Conservation (phyloP, 352 stramenopile species). For the Pythium utonaiense region DNA sequence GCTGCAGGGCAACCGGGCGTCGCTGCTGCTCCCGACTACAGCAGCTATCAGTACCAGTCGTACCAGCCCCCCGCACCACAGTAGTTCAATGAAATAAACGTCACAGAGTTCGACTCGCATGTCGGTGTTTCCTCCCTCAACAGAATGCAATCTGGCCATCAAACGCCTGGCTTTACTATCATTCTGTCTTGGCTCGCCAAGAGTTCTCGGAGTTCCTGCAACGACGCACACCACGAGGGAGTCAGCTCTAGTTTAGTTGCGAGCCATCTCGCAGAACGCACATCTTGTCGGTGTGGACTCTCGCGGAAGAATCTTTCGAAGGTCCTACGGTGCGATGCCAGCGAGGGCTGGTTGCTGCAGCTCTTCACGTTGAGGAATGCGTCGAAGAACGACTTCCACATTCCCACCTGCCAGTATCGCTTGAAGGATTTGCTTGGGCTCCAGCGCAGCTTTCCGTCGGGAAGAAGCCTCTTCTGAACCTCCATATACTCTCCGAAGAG, state of each 20-base stretch:
- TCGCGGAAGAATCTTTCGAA: conserved; percentile 56
- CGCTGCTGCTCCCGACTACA: conserved; percentile 16
- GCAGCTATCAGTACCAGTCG: conserved; percentile 17
- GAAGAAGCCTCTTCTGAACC: conserved; percentile 30
- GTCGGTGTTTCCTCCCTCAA: neutral
- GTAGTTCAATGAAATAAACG: neutral
- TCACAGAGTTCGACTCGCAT: neutral
- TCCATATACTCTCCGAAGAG: conserved; percentile 87
- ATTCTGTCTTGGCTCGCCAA: conserved; percentile 54
- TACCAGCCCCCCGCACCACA: conserved; percentile 22
- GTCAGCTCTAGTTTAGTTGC: too few relatives aligned
- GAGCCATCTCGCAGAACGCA: conserved; percentile 11
- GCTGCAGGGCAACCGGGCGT: conserved; percentile 2
- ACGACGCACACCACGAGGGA: too few relatives aligned
- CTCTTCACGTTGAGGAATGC: conserved; percentile 66
- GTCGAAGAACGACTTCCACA: conserved; percentile 76
- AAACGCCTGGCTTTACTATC: conserved; percentile 38
- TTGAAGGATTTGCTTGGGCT: conserved; percentile 57
- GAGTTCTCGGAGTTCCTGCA: conserved; percentile 52
- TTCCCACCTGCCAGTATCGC: conserved; percentile 72
- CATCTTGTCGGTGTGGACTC: conserved; percentile 41
- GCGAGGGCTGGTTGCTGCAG: conserved; percentile 62
- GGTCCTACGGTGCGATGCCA: conserved; percentile 34
- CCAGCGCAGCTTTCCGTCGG: conserved; percentile 34
- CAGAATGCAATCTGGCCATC: conserved; percentile 2